Evolutionary conservation across 257 asterid genomes (phyloP).

Genomic region (Linaria vulgaris): DNA sequence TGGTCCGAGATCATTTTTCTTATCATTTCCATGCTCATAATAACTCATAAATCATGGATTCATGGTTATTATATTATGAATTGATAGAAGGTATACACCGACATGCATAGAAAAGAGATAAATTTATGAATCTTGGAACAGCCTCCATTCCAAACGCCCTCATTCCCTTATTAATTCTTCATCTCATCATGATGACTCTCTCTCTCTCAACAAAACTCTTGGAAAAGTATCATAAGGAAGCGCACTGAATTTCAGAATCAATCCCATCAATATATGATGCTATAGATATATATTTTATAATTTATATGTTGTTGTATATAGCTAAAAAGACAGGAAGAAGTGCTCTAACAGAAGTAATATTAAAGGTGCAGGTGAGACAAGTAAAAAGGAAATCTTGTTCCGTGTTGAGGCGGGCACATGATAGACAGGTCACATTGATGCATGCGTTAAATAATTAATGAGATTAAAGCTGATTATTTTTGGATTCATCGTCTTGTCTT

Average conservation of each 20-base stretch:
- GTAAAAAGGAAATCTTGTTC: neutral
- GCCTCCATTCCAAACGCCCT: conserved; percentile 23
- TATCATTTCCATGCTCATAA: neutral
- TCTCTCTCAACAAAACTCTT: neutral
- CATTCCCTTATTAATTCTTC: conserved; percentile 12
- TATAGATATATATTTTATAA: too few species aligned
- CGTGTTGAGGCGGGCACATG: neutral
- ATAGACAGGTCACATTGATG: conserved; percentile 6
- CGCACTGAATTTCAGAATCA: conserved; percentile 4
- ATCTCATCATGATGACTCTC: neutral
- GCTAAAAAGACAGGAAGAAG: too few species aligned
- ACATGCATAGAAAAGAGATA: neutral
- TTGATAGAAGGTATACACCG: neutral
- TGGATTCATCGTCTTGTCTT: conserved; percentile 15
- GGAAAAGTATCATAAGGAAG: too few species aligned
- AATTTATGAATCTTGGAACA: conserved; percentile 17
- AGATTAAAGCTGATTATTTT: conserved; percentile 11
- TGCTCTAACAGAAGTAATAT: too few species aligned
- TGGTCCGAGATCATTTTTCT: conserved; percentile 55
- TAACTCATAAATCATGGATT: too few species aligned
- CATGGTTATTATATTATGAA: too few species aligned
- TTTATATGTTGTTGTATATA: too few species aligned
- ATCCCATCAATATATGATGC: neutral
- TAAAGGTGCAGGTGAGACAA: too few species aligned
- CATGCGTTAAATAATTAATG: neutral